Base-by-base conservation (phyloP, 495 filamentous ascomycete genomes). In the Chlorociboria aeruginascens region DNA sequence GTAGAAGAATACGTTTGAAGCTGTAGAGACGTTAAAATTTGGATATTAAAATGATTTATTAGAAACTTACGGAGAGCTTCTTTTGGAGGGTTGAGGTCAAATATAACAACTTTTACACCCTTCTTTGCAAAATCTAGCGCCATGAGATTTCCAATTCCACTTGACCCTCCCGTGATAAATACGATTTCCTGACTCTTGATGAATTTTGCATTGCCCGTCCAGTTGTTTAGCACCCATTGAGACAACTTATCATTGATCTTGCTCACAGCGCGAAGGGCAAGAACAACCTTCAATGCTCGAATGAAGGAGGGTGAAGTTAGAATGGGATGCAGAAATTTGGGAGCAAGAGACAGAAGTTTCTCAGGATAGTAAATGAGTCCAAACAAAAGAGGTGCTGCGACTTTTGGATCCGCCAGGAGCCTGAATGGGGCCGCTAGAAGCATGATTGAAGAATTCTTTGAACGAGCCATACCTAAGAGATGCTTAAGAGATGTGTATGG, bases 181-280 rank as follows among this genome's bases (percentile, higher is more conserved):
- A 69, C 64, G 29, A 87, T 65, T 63, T 89, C 84, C 50, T 72
- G 69, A 32, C 49, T 51, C 35, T 71, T 63, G 74, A 79, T 84
- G 63, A 83, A 72, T 52, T 79, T 82, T 14, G 60, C 65, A 61
- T 83, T 78, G 29, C 54, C 55, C 33, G 62, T 62, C 62, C 69
- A 76, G 54, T 83, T 83, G 63, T 86, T 86, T 29, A 76, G 50
- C 3, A 68, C 71, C 3, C 63, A 58, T 14, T 65, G 58, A 29
- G 74, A 76, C 11, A 82, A 58, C 56, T 63, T 77, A 6, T 53
- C 58, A 59, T 68, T 74, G 8, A 78, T 16, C 37, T 64, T 61
- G 16, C 67, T 63, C 16, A 72, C 48, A 7, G 81, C 32, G 12
- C 67, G 69, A 29, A 82, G 8, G 8, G 29, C 46, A 8, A 58